A percentile compares a stretch with the other conserved stretches of the same genome.
Evolutionary conservation across 2,329 filamentous ascomycete genomes (phyloP).

Genomic region (Tricladium varicosporioides): DNA sequence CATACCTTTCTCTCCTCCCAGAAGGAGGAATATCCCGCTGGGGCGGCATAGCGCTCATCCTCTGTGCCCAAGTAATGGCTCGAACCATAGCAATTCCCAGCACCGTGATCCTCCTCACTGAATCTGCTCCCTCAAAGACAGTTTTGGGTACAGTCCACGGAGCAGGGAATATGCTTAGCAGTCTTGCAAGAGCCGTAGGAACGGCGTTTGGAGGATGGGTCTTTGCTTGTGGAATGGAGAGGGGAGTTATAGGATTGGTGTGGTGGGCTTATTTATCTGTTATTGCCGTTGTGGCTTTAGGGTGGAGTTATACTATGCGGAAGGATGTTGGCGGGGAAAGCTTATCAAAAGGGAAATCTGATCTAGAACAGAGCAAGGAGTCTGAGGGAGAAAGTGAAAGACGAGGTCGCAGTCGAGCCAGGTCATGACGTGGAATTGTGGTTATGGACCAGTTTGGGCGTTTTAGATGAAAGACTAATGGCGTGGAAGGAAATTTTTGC

Average conservation of each 20-base stretch:
- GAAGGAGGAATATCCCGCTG: background rate
- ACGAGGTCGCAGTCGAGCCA: too few species aligned
- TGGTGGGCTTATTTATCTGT: slow-evolving; percentile 29
- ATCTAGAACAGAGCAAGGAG: too few species aligned
- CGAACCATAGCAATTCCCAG: slow-evolving; percentile 65
- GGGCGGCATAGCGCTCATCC: slow-evolving; percentile 54
- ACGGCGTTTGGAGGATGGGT: slow-evolving; percentile 46
- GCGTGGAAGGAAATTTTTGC: too few species aligned
- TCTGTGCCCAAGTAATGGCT: slow-evolving; percentile 68
- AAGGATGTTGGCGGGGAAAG: slow-evolving; percentile 13
- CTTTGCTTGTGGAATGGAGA: slow-evolving; percentile 28
- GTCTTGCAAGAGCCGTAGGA: slow-evolving; percentile 47
- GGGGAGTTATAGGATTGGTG: slow-evolving; percentile 30
- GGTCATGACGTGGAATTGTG: too few species aligned
- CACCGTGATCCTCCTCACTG: slow-evolving; percentile 58
- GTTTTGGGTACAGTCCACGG: slow-evolving; percentile 56
- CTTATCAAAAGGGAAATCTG: too few species aligned
- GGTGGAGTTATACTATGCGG: slow-evolving; percentile 23
- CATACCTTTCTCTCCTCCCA: slow-evolving; percentile 64
- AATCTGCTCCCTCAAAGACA: slow-evolving; percentile 54
- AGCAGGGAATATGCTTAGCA: slow-evolving; percentile 48
- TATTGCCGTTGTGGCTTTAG: slow-evolving; percentile 40
- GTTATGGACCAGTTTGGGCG: too few species aligned
- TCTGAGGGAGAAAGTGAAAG: too few species aligned
- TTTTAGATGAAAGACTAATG: too few species aligned